Conservation (phyloP, 495 filamentous ascomycete genomes). For the Darksidea phi region DNA sequence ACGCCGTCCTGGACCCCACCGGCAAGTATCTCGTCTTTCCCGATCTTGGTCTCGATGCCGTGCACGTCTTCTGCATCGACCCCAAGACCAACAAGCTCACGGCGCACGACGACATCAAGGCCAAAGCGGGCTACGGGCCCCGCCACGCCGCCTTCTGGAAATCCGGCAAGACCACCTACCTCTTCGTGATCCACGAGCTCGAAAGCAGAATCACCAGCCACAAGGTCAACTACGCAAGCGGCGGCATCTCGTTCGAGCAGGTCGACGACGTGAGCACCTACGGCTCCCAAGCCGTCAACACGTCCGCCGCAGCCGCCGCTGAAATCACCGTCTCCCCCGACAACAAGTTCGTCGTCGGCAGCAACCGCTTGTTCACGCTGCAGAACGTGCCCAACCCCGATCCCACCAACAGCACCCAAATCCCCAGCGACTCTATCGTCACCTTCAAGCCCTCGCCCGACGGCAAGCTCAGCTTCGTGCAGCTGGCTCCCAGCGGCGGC, state of each 20-base stretch:
- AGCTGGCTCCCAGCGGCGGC: conserved; percentile 46
- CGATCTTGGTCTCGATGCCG: conserved; percentile 43
- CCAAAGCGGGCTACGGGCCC: conserved; percentile 37
- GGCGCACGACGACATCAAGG: conserved; percentile 32
- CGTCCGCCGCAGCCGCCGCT: conserved; percentile 48
- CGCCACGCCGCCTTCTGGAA: conserved; percentile 45
- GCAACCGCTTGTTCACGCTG: conserved; percentile 59
- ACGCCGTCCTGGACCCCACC: conserved; percentile 44
- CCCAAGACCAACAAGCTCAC: conserved; percentile 14
- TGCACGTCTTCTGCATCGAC: conserved; percentile 40
- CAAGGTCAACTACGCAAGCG: conserved; percentile 37
- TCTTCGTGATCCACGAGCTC: conserved; percentile 42
- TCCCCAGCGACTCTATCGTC: conserved; percentile 48
- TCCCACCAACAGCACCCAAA: conserved; percentile 31
- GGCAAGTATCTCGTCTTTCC: conserved; percentile 44
- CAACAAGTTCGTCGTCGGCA: conserved; percentile 59
- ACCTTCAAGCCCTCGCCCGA: conserved; percentile 39
- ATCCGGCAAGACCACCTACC: conserved; percentile 19
- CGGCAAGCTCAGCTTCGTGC: conserved; percentile 39
- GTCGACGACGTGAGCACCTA: conserved; percentile 35
- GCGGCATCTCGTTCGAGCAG: conserved; percentile 37
- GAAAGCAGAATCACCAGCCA: conserved; percentile 38
- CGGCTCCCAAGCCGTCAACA: conserved; percentile 26
- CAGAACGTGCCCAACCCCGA: conserved; percentile 42
- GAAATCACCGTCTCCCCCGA: conserved; percentile 64